A percentile compares a stretch with the other conserved stretches of the same genome.
These are phyloP conservation scores for Saitozyma sp. DNA, from an alignment of 768 basidiomycete genomes.

Conservation along the genomic window DNA sequence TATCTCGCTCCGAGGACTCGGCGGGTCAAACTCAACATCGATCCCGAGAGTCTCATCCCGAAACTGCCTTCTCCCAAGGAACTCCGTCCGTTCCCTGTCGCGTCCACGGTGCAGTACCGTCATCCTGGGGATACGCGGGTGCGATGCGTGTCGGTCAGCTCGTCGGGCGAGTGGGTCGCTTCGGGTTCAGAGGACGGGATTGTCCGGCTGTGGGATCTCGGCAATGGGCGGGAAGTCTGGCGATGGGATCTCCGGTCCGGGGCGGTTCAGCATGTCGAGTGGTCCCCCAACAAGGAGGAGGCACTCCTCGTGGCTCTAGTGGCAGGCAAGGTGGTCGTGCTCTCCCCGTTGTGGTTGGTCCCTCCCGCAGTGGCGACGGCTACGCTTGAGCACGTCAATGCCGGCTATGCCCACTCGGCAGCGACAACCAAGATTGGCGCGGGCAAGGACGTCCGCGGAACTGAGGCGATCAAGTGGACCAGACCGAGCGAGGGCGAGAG, in stretches of 20 bases:
- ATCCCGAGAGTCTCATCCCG: constrained; percentile 86
- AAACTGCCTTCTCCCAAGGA: constrained; percentile 90
- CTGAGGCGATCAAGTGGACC: constrained; percentile 54
- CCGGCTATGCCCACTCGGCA: constrained; percentile 59
- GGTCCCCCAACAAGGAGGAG: constrained; percentile 86
- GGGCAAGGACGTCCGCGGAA: constrained; percentile 39
- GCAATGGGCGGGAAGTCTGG: constrained; percentile 82
- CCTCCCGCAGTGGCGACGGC: constrained; percentile 73
- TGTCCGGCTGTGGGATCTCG: constrained; percentile 87
- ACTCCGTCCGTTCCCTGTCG: constrained; percentile 89
- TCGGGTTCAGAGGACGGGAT: constrained; percentile 88
- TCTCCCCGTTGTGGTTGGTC: constrained; percentile 49
- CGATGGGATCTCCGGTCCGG: constrained; percentile 79
- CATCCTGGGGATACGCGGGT: constrained; percentile 67
- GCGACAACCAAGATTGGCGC: constrained; percentile 46
- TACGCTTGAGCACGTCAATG: constrained; percentile 63
- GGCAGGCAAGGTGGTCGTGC: constrained; percentile 56
- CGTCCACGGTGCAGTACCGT: constrained; percentile 68
- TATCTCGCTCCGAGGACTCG: constrained; percentile 91
- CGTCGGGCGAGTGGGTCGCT: constrained; percentile 85
- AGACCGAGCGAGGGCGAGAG: constrained; percentile 52
- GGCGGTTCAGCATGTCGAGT: constrained; percentile 75
- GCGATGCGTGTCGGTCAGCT: constrained; percentile 74
- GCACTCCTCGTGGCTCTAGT: constrained; percentile 56
- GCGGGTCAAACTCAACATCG: constrained; percentile 75